Evolutionary conservation across 352 stramenopile genomes (phyloP), one percentile per base, ranked within the genome.

Genomic region (Globisporangium polare): DNA sequence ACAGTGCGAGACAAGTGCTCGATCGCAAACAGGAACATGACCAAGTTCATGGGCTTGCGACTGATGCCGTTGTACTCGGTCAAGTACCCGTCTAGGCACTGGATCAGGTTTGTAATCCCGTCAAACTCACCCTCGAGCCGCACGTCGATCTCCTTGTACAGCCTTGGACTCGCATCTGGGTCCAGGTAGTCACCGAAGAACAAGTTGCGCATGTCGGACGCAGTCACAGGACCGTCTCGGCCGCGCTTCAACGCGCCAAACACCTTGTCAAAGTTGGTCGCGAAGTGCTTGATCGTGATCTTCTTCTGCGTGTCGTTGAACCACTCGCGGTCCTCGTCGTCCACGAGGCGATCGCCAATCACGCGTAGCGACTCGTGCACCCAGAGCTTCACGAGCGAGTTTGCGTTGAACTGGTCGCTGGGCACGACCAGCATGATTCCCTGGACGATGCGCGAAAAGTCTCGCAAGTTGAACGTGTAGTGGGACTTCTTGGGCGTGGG

Each of bases 11-110:
- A 97, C 52, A 98, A 74, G 58, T 98, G 95, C 63, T 98, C 92
- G 50, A 98, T 97, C 7, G 95, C 95, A 61, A 98, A 98, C 22
- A 97, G 73, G 62, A 98, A 98, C 90, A 98, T 97, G 5, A 98
- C 95, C 4, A 98, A 67, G 60, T 98, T 95, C 95, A 98, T 98
- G 0, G 90, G 89, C 45, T 96, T 97, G 54, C 95, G 95, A 41
- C 82, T 96, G 41, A 97, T 87, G 0, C 77, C 81, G 61, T 98
- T 98, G 78, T 97, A 98, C 60, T 98, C 92, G 53, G 72, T 77
- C 35, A 98, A 65, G 47, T 97, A 98, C 3, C 89, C 80, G 50
- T 97, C 90, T 18, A 97, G 67, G 47, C 78, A 96, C 35, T 87
- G 75, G 37, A 96, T 90, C 24, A 97, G 71, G 33, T 81, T 73